Percentiles rank a stretch among this genome's conserved stretches.
These are phyloP conservation scores for Solanum etuberosum DNA, from an alignment of 257 asterid species.

Conservation along the genomic window DNA sequence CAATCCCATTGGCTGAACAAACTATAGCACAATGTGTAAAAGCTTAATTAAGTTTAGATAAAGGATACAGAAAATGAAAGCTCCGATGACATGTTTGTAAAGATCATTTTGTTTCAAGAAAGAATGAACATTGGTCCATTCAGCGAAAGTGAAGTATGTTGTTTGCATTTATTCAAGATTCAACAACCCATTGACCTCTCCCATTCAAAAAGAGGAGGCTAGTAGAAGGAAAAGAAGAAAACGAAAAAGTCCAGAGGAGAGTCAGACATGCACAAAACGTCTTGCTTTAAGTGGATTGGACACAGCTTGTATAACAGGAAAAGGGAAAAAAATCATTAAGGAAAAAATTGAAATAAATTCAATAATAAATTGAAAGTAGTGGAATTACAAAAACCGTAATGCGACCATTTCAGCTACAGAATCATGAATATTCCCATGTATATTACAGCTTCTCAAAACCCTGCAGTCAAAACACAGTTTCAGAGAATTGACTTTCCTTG, in stretches of 20 bases:
- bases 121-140: not conserved
- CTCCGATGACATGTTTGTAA: not conserved
- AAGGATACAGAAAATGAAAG: not conserved
- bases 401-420: constrained; percentile 10
- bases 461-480: constrained; percentile 17
- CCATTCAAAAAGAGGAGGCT: not conserved
- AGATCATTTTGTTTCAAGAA: not conserved
- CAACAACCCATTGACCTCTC: not conserved
- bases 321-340: not conserved
- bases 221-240: not conserved
- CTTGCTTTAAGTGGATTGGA: not conserved
- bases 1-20: not conserved
- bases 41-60: not conserved
- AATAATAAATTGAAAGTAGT: not conserved
- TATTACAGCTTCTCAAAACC: constrained; percentile 56
- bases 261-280: not conserved
- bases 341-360: not conserved
- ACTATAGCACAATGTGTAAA: not conserved
- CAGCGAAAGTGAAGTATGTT: not conserved
- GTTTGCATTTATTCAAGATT: not conserved
- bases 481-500: not conserved
- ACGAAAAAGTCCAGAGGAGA: not conserved
- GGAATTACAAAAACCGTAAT: constrained; percentile 25
- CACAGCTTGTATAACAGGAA: not conserved
- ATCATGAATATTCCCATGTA: constrained; percentile 32